phyloP scores from a whole-genome alignment of 352 stramenopile species.

The Chrysophaeum taylorii region DNA sequence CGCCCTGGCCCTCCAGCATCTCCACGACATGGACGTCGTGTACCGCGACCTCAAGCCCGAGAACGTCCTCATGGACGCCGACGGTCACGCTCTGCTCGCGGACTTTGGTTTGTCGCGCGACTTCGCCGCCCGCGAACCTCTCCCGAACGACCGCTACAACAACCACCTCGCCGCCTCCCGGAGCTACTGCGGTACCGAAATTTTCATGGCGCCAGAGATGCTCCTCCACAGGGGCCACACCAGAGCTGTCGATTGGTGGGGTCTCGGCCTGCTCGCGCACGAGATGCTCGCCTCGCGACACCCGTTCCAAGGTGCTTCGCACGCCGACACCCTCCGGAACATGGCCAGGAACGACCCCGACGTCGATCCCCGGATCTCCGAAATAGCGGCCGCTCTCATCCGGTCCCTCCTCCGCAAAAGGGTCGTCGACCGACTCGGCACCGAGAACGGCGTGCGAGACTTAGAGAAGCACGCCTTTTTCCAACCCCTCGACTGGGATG shows the following conservation, averaged over 20 bases:
- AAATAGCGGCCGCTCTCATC: constrained; percentile 56
- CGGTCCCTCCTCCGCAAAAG: constrained; percentile 60
- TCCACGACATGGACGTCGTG: constrained; percentile 73
- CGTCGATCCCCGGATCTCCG: constrained; percentile 56
- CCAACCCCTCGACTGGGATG: constrained; percentile 48
- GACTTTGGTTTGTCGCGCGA: constrained; percentile 68
- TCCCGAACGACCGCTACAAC: constrained; percentile 8
- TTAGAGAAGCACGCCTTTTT: constrained; percentile 25
- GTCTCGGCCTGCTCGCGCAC: constrained; percentile 69
- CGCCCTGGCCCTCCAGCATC: constrained; percentile 66
- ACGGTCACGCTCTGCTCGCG: constrained; percentile 77
- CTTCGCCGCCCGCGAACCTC: constrained; percentile 17
- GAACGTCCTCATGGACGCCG: constrained; percentile 61
- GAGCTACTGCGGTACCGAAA: constrained; percentile 52
- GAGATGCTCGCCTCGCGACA: constrained; percentile 76
- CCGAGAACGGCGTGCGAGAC: not conserved
- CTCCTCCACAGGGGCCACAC: constrained; percentile 41
- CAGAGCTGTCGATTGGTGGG: constrained; percentile 71
- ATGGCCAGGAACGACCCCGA: constrained; percentile 56
- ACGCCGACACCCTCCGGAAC: constrained; percentile 66
- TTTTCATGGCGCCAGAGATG: constrained; percentile 84
- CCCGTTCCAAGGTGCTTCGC: constrained; percentile 71
- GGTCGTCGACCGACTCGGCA: constrained; percentile 51
- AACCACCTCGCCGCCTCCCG: constrained; percentile 27
- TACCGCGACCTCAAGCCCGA: constrained; percentile 84